These are phyloP conservation scores for Acacia melanoxylon DNA, from an alignment of 306 rosid species.

Conservation along the genomic window DNA sequence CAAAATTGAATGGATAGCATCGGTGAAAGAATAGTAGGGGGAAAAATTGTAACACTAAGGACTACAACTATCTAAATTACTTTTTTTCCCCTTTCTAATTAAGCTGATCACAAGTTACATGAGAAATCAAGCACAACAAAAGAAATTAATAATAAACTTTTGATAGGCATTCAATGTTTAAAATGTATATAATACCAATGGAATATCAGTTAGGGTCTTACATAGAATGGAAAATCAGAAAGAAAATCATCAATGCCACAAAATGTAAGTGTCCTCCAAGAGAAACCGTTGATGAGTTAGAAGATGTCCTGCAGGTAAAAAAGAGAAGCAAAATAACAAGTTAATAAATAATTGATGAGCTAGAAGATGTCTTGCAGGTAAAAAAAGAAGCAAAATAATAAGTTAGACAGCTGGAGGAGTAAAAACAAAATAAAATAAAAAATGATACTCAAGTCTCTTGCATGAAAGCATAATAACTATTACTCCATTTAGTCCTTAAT, in stretches of 20 bases:
- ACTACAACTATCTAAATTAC: too few species aligned
- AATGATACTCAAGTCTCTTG: too few species aligned
- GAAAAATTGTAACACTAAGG: background rate
- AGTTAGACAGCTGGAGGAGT: background rate
- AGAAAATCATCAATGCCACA: conserved; percentile 36
- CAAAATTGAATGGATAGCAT: too few species aligned
- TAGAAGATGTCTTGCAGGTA: conserved; percentile 38
- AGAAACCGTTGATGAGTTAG: conserved; percentile 30
- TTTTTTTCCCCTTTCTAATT: background rate
- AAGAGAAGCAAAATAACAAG: background rate
- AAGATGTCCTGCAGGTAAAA: conserved; percentile 41
- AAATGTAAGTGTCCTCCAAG: conserved; percentile 23
- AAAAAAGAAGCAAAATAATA: background rate
- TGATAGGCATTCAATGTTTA: background rate
- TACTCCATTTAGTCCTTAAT: too few species aligned
- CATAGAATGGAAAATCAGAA: conserved; percentile 31
- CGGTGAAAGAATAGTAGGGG: background rate
- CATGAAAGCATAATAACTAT: too few species aligned
- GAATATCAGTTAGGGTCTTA: conserved; percentile 4
- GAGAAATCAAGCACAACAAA: background rate
- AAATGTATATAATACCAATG: background rate
- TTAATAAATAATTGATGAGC: conserved; percentile 26
- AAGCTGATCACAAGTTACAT: background rate
- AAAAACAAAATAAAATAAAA: too few species aligned
- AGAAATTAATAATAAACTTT: background rate